Evolutionary conservation across 768 basidiomycete species (phyloP).

Genomic region (Hypholoma sublateritium): DNA sequence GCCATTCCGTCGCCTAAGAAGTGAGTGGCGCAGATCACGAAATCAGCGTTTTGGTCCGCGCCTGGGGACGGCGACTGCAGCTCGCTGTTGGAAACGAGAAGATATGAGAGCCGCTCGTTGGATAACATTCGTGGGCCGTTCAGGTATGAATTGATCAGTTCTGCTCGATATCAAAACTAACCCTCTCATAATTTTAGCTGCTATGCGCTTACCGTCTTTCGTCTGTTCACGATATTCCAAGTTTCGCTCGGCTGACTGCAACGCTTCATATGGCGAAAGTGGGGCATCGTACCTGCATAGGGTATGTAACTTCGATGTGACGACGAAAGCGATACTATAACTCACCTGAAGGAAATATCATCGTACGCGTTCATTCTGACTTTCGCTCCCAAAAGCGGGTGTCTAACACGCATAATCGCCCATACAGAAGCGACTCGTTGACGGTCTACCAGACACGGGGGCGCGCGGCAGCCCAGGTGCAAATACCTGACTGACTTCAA

Average conservation of each 20-base stretch:
- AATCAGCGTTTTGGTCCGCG: conserved; percentile 43
- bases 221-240: conserved; percentile 50
- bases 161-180: background rate
- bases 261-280: conserved; percentile 14
- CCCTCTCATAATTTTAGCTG: too few relatives aligned
- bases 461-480: conserved; percentile 65
- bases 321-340: conserved; percentile 4
- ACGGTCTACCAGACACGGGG: conserved; percentile 38
- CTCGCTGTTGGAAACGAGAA: conserved; percentile 41
- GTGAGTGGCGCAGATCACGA: conserved; percentile 76
- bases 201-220: conserved; percentile 47
- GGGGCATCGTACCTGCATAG: conserved; percentile 18
- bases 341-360: conserved; percentile 70
- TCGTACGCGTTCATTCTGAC: conserved; percentile 61
- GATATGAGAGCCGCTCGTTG: conserved; percentile 61
- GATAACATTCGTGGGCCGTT: conserved; percentile 79
- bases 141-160: conserved; percentile 43
- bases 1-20: conserved; percentile 90
- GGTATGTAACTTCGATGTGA: conserved; percentile 30
- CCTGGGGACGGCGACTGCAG: background rate
- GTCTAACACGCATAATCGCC: conserved; percentile 69
- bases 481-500: conserved; percentile 58
- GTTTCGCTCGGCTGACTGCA: conserved; percentile 10
- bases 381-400: conserved; percentile 68
- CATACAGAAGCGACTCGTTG: conserved; percentile 59